Evolutionary conservation across 768 basidiomycete species (phyloP).

Genomic region (Terana coerulea): DNA sequence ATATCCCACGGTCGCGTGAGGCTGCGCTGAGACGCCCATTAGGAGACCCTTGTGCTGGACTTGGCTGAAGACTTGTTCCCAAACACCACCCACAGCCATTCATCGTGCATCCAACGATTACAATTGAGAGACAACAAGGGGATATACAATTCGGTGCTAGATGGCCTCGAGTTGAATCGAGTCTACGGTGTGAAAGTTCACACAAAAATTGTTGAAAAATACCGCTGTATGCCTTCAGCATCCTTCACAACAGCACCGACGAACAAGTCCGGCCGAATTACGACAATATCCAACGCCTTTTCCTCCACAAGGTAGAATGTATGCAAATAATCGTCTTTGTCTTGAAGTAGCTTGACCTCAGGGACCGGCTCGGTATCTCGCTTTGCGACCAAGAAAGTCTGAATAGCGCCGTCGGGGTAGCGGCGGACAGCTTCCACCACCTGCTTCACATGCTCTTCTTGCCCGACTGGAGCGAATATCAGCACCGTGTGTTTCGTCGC

Average conservation of each 20-base stretch:
- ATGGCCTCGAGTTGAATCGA: too few species aligned
- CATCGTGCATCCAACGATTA: too few species aligned
- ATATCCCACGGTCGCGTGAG: conserved; percentile 4
- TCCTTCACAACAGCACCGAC: conserved; percentile 8
- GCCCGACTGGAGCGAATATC: neutral
- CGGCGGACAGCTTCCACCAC: neutral
- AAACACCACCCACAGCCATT: too few species aligned
- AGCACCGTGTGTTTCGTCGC: conserved; percentile 1
- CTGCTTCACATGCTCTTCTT: neutral
- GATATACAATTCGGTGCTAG: too few species aligned
- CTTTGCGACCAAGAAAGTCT: neutral
- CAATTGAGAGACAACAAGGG: too few species aligned
- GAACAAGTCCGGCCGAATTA: conserved; percentile 8
- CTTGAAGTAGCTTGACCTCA: neutral
- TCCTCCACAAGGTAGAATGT: neutral
- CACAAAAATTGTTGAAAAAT: neutral
- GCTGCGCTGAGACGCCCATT: too few species aligned
- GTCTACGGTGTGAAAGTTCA: neutral
- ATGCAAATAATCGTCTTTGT: conserved; percentile 1
- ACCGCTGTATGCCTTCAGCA: neutral
- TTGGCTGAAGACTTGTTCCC: too few species aligned
- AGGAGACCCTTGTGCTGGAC: too few species aligned
- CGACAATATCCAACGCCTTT: neutral
- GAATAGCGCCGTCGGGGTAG: neutral
- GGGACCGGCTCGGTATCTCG: neutral